Base-by-base conservation (phyloP, 2,329 filamentous ascomycete genomes). In the Proliferodiscus dingleyae region DNA sequence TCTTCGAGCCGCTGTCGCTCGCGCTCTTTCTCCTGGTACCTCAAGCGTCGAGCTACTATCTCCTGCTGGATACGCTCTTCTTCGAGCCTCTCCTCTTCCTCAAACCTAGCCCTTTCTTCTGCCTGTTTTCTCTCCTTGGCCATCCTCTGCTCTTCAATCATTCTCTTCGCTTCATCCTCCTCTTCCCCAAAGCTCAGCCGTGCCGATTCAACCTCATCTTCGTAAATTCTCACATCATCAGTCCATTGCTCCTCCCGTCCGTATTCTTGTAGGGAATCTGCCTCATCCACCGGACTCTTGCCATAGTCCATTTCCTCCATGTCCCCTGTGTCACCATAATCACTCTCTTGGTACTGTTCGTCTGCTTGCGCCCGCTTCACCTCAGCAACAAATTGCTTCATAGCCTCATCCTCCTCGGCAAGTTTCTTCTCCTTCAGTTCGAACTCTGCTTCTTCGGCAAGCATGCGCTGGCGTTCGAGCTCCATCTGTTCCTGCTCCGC, bases 401-500 rank as follows among this genome's bases (percentile, higher is more conserved):
- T 55, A 33, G 49, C 38, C 29, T 46, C 39, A 18, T 48, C 48
- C 13, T 55, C 52, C 15, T 46, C 49, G 10, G 29, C 37, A 15
- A 46, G 36, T 16, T 40, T 47, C 30, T 43, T 41, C 26, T 48
- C 52, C 22, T 54, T 41, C n/a, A 44, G 28, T 13, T 41, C 33
- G 19, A 53, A 49, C n/a, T 37, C 47, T 15, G 26, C 21, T 9
- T 49, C 22, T 11, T 46, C 45, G 15, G 54, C 49, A 18, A 45
- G 7, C 44, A 55, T 54, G 5, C 34, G 29, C 33, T 36, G 30
- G 4, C 51, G 51, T 26, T 55, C 37, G 2, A 45, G 19, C 13
- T 55, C 51, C 49, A 55, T 55, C 24, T 43, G 37, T 19, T 52
- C 49, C 19, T 47, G 49, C 18, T 55, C 46, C 0, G 47, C n/a